Evolutionary conservation across 2,329 filamentous ascomycete species (phyloP).

Genomic region (Ophiostoma himal-ulmi): DNA sequence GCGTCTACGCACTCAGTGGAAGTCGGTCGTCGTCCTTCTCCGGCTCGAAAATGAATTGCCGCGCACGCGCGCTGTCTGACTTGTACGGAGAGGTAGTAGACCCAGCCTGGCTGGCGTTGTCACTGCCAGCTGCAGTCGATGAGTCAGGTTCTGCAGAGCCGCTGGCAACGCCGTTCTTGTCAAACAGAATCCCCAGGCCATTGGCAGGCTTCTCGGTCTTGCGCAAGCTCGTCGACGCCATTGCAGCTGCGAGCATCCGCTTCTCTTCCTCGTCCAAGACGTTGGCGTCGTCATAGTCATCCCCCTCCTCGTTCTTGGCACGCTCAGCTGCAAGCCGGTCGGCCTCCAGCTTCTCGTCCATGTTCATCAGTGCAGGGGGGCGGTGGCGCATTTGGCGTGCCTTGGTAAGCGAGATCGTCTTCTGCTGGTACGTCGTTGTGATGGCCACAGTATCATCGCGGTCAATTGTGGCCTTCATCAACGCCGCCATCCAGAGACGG

Average conservation of each 20-base stretch:
- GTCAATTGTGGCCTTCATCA: slow-evolving; percentile 99
- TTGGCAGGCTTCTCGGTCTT: slow-evolving; percentile 23
- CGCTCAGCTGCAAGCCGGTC: slow-evolving; percentile 16
- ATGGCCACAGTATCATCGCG: slow-evolving; percentile 74
- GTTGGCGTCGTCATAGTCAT: slow-evolving; percentile 22
- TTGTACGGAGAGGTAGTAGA: slow-evolving; percentile 25
- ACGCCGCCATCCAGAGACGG: slow-evolving; percentile 92
- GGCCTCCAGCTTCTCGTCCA: slow-evolving; percentile 44
- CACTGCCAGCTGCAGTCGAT: background rate
- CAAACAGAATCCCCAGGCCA: slow-evolving; percentile 37
- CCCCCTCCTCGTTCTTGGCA: slow-evolving; percentile 19
- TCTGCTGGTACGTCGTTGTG: slow-evolving; percentile 91
- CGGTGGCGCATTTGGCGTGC: slow-evolving; percentile 82
- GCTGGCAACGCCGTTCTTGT: slow-evolving; percentile 33
- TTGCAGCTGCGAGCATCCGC: slow-evolving; percentile 25
- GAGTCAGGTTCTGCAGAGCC: background rate
- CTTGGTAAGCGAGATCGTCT: slow-evolving; percentile 88
- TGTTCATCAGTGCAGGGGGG: slow-evolving; percentile 78
- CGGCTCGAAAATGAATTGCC: slow-evolving; percentile 32
- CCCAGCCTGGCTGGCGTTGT: background rate
- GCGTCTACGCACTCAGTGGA: slow-evolving; percentile 29
- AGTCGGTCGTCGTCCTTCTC: slow-evolving; percentile 31
- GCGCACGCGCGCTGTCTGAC: slow-evolving; percentile 32
- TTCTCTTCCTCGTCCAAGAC: slow-evolving; percentile 26
- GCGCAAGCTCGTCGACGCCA: slow-evolving; percentile 27